Percentiles rank a stretch among this genome's conserved stretches.
phyloP scores from a whole-genome alignment of 2,329 filamentous ascomycete species.

The Erysiphe neolycopersici region DNA sequence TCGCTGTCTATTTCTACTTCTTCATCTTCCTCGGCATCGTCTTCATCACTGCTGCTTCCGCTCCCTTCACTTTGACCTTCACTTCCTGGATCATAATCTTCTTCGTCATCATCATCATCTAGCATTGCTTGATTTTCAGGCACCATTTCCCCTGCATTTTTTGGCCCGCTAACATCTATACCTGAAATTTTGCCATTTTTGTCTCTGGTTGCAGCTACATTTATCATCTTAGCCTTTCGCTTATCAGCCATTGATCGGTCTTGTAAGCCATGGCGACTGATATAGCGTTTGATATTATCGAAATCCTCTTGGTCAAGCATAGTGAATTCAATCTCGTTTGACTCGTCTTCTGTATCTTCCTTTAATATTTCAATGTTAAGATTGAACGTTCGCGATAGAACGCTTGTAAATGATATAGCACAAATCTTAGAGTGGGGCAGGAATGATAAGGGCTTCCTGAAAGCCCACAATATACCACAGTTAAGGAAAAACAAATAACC shows the following conservation, averaged over 20 bases:
- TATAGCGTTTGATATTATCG: constrained; percentile 33
- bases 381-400: constrained; percentile 42
- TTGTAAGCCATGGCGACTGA: constrained; percentile 31
- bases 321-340: constrained; percentile 36
- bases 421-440: constrained; percentile 32
- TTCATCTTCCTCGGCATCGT: constrained; percentile 16
- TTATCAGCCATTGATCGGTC: constrained; percentile 44
- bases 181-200: constrained; percentile 16
- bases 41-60: constrained; percentile 6
- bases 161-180: constrained; percentile 14
- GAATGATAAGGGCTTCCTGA: constrained; percentile 42
- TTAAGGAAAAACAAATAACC: constrained; percentile 41
- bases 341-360: constrained; percentile 19
- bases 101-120: constrained; percentile 24
- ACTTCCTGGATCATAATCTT: constrained; percentile 17
- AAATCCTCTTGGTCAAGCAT: constrained; percentile 49
- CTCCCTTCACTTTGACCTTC: constrained; percentile 10
- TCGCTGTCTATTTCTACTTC: constrained; percentile 8
- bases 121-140: constrained; percentile 20
- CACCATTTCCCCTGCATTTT: constrained; percentile 3
- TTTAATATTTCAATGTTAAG: constrained; percentile 29
- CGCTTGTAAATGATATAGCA: constrained; percentile 38
- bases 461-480: constrained; percentile 40
- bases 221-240: constrained; percentile 33
- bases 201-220: constrained; percentile 24